A percentile compares a stretch with the other conserved stretches of the same genome.
phyloP scores from a whole-genome alignment of 495 filamentous ascomycete genomes.

The Talaromyces stipitatus region DNA sequence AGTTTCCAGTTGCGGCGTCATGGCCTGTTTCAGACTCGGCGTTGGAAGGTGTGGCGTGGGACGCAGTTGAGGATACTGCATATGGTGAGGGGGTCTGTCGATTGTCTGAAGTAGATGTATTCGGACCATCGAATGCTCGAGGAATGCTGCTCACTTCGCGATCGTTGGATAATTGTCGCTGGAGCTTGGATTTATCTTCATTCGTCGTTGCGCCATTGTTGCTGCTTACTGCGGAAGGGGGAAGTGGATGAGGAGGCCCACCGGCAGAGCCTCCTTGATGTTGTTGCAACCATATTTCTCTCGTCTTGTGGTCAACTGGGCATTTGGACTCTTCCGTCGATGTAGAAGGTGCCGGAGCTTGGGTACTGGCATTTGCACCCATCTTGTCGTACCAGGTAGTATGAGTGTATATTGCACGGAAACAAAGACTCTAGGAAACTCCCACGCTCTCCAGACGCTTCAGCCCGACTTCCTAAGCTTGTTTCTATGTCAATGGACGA shows the following conservation, averaged over 20 bases:
- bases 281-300: conserved; percentile 71
- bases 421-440: not conserved
- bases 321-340: conserved; percentile 41
- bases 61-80: conserved; percentile 23
- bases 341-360: conserved; percentile 18
- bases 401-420: not conserved
- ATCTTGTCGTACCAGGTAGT: conserved; percentile 11
- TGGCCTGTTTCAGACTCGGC: conserved; percentile 62
- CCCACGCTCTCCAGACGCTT: not conserved
- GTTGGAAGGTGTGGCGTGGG: conserved; percentile 52
- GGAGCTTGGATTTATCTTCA: conserved; percentile 22
- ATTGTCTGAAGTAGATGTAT: conserved; percentile 10
- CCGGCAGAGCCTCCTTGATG: conserved; percentile 20
- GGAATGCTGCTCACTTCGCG: conserved; percentile 82
- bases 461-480: not conserved
- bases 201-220: conserved; percentile 6
- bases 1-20: conserved; percentile 64
- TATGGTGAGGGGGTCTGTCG: conserved; percentile 22
- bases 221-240: conserved; percentile 20
- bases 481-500: not conserved
- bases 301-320: conserved; percentile 82
- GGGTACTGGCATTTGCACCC: conserved; percentile 37
- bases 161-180: conserved; percentile 41
- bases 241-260: conserved; percentile 21
- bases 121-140: conserved; percentile 42